Evolutionary conservation across 1,284 basidiomycete genomes (phyloP).

Genomic region (Ustilago tritici): DNA sequence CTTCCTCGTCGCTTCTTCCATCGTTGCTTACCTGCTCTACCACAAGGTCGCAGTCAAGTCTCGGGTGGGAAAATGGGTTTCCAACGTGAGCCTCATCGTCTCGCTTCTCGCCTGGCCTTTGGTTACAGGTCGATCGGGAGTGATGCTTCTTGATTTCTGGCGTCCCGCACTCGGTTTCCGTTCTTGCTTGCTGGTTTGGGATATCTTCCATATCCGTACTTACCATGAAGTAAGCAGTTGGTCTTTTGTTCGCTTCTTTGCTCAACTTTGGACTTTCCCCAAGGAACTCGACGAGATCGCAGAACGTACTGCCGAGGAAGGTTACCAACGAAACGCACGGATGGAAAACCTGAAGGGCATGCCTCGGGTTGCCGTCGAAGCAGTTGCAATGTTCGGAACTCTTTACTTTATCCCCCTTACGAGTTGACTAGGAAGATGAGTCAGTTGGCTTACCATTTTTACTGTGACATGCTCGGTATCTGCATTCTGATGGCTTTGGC

Average conservation of each 20-base stretch:
- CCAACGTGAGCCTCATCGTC: slow-evolving; percentile 48
- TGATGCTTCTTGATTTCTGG: slow-evolving; percentile 66
- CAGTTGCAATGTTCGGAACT: slow-evolving; percentile 43
- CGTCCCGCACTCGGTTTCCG: slow-evolving; percentile 67
- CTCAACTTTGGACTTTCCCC: slow-evolving; percentile 68
- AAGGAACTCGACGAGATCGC: slow-evolving; percentile 60
- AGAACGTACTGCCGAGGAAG: slow-evolving; percentile 54
- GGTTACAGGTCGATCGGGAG: slow-evolving; percentile 55
- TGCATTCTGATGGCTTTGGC: slow-evolving; percentile 63
- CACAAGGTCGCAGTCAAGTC: slow-evolving; percentile 53
- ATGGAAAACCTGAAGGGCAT: slow-evolving; percentile 58
- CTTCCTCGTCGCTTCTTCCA: slow-evolving; percentile 55
- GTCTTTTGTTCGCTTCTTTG: slow-evolving; percentile 58
- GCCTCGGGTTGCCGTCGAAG: slow-evolving; percentile 56
- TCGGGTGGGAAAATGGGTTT: slow-evolving; percentile 46
- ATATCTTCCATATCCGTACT: slow-evolving; percentile 65
- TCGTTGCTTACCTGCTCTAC: slow-evolving; percentile 60
- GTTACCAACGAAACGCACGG: slow-evolving; percentile 53
- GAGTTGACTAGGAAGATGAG: slow-evolving; percentile 57
- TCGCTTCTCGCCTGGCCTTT: slow-evolving; percentile 59
- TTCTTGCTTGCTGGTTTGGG: slow-evolving; percentile 64
- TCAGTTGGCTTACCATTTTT: slow-evolving; percentile 60
- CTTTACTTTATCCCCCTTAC: slow-evolving; percentile 64
- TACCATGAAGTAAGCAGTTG: slow-evolving; percentile 60
- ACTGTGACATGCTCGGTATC: slow-evolving; percentile 58